Evolutionary conservation across 1,139 yeast genomes (phyloP).

Genomic region (Meyerozyma guilliermondii): DNA sequence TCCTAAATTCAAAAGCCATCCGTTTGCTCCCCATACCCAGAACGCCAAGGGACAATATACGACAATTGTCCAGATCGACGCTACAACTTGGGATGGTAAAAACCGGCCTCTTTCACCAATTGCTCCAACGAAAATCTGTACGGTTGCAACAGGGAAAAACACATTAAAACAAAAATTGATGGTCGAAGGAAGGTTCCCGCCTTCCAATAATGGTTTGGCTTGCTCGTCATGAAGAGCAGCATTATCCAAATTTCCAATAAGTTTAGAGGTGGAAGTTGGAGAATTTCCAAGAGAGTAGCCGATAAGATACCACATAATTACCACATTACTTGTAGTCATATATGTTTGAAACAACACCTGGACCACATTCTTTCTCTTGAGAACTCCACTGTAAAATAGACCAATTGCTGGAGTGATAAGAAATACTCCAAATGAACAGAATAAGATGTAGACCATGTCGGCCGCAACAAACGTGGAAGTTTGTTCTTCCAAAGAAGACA

Average conservation of each 20-base stretch:
- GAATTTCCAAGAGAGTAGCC: constrained; percentile 42
- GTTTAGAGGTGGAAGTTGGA: constrained; percentile 27
- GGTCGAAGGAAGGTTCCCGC: constrained; percentile 35
- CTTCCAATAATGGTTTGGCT: constrained; percentile 34
- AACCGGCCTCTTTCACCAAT: constrained; percentile 40
- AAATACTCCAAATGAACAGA: constrained; percentile 36
- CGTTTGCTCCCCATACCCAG: constrained; percentile 42
- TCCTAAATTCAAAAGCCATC: constrained; percentile 39
- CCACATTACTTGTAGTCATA: constrained; percentile 32
- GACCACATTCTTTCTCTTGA: constrained; percentile 31
- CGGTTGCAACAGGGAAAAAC: constrained; percentile 43
- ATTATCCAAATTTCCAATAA: constrained; percentile 32
- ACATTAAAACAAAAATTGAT: constrained; percentile 36
- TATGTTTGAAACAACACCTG: constrained; percentile 38
- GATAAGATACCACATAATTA: constrained; percentile 38
- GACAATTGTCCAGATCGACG: constrained; percentile 35
- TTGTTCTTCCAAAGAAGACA: constrained; percentile 7
- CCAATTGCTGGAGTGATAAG: constrained; percentile 43
- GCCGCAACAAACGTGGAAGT: constrained; percentile 12
- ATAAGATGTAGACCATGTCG: constrained; percentile 33
- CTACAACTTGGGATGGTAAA: constrained; percentile 36
- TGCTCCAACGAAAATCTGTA: constrained; percentile 43
- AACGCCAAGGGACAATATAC: constrained; percentile 42
- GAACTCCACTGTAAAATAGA: constrained; percentile 35
- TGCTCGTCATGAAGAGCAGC: constrained; percentile 36